Percentiles rank a stretch among this genome's conserved stretches.
Evolutionary conservation across 306 rosid species (phyloP).

Genomic region (Corylus avellana): DNA sequence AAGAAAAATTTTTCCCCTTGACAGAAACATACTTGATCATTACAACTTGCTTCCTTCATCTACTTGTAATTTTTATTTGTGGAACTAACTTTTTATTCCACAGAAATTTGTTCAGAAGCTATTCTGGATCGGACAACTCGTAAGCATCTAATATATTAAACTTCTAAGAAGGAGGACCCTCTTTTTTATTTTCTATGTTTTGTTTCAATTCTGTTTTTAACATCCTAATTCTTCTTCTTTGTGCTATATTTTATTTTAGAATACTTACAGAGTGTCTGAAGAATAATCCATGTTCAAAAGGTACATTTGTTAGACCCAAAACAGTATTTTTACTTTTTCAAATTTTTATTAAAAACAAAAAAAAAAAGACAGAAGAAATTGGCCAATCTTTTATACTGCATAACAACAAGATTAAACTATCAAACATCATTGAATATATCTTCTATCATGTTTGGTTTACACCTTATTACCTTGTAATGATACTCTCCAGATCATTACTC

Average conservation of each 20-base stretch:
- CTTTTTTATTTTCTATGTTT: background rate
- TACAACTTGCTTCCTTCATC: background rate
- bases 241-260: background rate
- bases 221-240: background rate
- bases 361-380: no score
- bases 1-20: background rate
- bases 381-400: no score
- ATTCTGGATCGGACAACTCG: conserved; percentile 3
- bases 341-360: background rate
- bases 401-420: background rate
- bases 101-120: conserved; percentile 37
- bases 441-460: background rate
- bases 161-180: background rate
- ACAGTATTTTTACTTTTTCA: background rate
- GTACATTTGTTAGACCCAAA: background rate
- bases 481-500: conserved; percentile 28
- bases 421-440: background rate
- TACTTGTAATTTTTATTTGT: background rate
- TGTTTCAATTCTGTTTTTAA: background rate
- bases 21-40: background rate
- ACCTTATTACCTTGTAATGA: background rate
- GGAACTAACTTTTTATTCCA: background rate
- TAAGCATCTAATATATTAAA: conserved; percentile 12
- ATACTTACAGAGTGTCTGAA: conserved; percentile 4
- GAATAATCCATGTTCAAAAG: conserved; percentile 26